These are phyloP conservation scores for Thuidium tamariscinum DNA, from an alignment of 225 moss, liverwort and hornwort genomes.

Conservation along the genomic window DNA sequence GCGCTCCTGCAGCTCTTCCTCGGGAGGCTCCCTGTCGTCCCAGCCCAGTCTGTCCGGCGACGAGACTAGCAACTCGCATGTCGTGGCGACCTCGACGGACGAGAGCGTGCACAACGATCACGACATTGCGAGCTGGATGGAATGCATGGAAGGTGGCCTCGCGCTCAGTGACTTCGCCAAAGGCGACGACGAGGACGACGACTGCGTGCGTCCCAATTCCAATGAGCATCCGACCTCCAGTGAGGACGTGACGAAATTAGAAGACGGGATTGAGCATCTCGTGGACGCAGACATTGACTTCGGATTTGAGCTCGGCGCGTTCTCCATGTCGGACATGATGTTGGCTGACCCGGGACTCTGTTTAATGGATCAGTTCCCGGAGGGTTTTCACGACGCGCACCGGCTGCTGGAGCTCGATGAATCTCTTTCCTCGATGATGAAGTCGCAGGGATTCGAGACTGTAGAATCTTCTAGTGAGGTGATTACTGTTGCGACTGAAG, in stretches of 20 bases:
- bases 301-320: slow-evolving; percentile 22
- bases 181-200: neutral
- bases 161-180: slow-evolving; percentile 6
- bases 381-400: slow-evolving; percentile 24
- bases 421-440: slow-evolving; percentile 25
- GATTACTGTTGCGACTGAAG: neutral
- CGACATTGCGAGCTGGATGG: slow-evolving; percentile 50
- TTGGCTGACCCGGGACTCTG: slow-evolving; percentile 18
- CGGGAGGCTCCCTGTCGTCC: slow-evolving; percentile 6
- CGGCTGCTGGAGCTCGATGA: slow-evolving; percentile 17
- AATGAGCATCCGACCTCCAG: neutral
- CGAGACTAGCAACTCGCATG: slow-evolving; percentile 1
- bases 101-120: slow-evolving; percentile 20
- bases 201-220: neutral
- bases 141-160: slow-evolving; percentile 25
- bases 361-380: slow-evolving; percentile 10
- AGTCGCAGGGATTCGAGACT: slow-evolving; percentile 11
- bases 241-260: neutral
- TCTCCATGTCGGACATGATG: slow-evolving; percentile 19
- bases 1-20: slow-evolving; percentile 24
- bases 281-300: slow-evolving; percentile 29
- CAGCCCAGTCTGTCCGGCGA: slow-evolving; percentile 24
- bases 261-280: slow-evolving; percentile 7
- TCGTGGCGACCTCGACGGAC: neutral
- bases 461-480: neutral